phyloP scores from a whole-genome alignment of 176 grass and related monocot species.

The sorghum (Sorghum bicolor) region Sorghum_bicolor_NCBIv3 NC_012870.2:72740501-72741000 shows the following conservation, averaged over 20 bases:
- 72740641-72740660: background rate
- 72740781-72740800: slow-evolving; percentile 89
- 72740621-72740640: background rate
- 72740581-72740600: background rate
- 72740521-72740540: background rate
- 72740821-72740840: slow-evolving; percentile 82
- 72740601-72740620: slow-evolving; percentile 37
- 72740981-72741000: slow-evolving; percentile 9
- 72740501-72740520: background rate
- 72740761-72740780: slow-evolving; percentile 91
- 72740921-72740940: background rate
- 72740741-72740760: slow-evolving; percentile 88
- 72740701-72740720: slow-evolving; percentile 92
- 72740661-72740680: slow-evolving; percentile 74
- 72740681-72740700: slow-evolving; percentile 90
- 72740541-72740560: background rate
- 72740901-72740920: background rate
- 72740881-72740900: slow-evolving; percentile 18
- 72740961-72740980: background rate
- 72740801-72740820: slow-evolving; percentile 99
- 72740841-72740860: slow-evolving; percentile 83
- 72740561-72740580: background rate
- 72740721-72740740: slow-evolving; percentile 86
- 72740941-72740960: background rate
- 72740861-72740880: slow-evolving; percentile 91